Base-by-base conservation (phyloP, 345 rosid genomes). In the Eucalyptus globulus region DNA sequence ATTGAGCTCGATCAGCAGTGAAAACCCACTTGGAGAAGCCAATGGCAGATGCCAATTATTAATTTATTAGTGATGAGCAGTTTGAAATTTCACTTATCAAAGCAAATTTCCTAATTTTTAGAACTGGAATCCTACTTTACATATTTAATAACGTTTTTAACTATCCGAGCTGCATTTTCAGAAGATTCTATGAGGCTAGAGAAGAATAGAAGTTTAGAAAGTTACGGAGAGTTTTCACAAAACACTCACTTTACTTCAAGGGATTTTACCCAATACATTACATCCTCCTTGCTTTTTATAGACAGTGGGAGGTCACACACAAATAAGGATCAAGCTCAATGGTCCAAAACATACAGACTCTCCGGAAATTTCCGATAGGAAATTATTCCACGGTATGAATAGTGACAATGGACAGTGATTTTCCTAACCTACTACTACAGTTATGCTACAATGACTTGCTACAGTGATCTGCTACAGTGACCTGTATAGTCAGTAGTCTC, bases 151-250 rank as follows among this genome's bases (percentile, higher is more conserved):
- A 49, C 17, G 7, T 14, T 49, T 14, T 49, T 49, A 49, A 14
- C 3, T 49, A 49, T 14, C 3, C 1, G 3, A 49, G 17, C 16
- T 49, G 2, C 16, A 49, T 49, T 49, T 3, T 49, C 3, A 49
- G 1, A 49, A 1, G 1, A 49, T 49, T 1, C 17, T 49, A 49
- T 1, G 0, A 49, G 3, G 0, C 51, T 14, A 0, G 17, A 49
- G 17, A 49, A 49, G 1, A 49, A 14, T 3, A 49, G 17, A 49
- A 49, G 7, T 49, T 49, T 0, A 49, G 0, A 49, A 49, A 49
- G 16, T 12, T 14, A 49, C 14, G 16, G 5, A 49, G 2, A 14
- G 6, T 49, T 49, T 49, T 49, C 2, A 49, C 16, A 49, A 5
- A 49, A 49, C 3, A 49, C 51, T 49, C 51, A 14, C 1, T 49